Conservation (phyloP, 1,139 yeast genomes). For the Candida dubliniensis region DNA sequence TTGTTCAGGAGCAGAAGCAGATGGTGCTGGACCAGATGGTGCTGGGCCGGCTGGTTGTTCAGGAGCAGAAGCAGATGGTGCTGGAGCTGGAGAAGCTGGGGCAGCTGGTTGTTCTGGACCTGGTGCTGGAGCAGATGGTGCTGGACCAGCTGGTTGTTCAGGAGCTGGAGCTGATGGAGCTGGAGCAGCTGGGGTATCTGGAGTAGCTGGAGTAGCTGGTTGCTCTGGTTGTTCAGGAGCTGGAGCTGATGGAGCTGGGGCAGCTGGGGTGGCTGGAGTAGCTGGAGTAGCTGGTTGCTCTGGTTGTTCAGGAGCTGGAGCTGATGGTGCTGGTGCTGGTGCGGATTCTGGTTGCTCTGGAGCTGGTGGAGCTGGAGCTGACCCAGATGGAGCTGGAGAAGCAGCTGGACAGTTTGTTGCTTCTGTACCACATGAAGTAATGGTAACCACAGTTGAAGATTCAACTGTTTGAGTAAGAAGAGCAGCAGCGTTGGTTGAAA, state of each 20-base stretch:
- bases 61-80: neutral
- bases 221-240: neutral
- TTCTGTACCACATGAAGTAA: slow-evolving; percentile 43
- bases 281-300: neutral
- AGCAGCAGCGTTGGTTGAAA: slow-evolving; percentile 29
- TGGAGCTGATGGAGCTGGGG: slow-evolving; percentile 1
- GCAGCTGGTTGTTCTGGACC: neutral
- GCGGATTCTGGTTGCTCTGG: neutral
- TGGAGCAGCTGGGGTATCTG: neutral
- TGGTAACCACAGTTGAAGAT: slow-evolving; percentile 27
- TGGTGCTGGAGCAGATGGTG: neutral
- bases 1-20: slow-evolving; percentile 11
- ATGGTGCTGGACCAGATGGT: neutral
- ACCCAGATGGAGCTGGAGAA: slow-evolving; percentile 1
- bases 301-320: slow-evolving; percentile 1
- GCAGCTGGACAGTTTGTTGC: slow-evolving; percentile 41
- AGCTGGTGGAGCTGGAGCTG: slow-evolving; percentile 4
- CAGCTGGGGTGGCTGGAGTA: neutral
- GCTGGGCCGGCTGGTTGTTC: slow-evolving; percentile 1
- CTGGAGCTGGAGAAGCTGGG: slow-evolving; percentile 1
- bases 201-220: neutral
- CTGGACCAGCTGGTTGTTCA: neutral
- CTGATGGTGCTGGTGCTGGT: neutral
- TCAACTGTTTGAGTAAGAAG: slow-evolving; percentile 30
- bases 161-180: slow-evolving; percentile 1